Evolutionary conservation across 2,329 filamentous ascomycete genomes (phyloP).

Genomic region (Blastomyces percursus): DNA sequence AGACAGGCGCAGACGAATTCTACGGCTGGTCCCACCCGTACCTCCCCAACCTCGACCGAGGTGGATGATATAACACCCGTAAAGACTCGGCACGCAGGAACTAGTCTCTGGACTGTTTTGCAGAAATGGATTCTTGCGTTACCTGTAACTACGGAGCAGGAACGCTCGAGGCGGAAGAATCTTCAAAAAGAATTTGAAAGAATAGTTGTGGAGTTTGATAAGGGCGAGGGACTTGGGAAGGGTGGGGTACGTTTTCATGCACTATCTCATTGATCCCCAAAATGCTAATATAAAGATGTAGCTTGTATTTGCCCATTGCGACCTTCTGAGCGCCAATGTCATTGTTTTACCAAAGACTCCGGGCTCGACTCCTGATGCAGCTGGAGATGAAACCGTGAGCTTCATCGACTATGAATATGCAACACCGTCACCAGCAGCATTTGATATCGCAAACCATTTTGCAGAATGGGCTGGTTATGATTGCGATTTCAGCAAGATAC

Average conservation of each 20-base stretch:
- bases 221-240: constrained; percentile 63
- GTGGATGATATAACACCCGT: constrained; percentile 27
- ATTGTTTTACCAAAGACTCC: constrained; percentile 55
- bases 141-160: constrained; percentile 58
- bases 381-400: constrained; percentile 47
- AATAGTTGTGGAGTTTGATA: constrained; percentile 60
- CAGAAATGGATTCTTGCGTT: constrained; percentile 90
- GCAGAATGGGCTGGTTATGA: constrained; percentile 97
- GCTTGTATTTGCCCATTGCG: constrained; percentile 90
- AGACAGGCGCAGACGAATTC: constrained; percentile 23
- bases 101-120: constrained; percentile 90
- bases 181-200: constrained; percentile 66
- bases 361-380: constrained; percentile 22
- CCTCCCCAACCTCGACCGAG: constrained; percentile 17
- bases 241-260: constrained; percentile 48
- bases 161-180: constrained; percentile 54
- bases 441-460: constrained; percentile 96
- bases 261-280: constrained; percentile 3
- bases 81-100: constrained; percentile 58
- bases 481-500: constrained; percentile 77
- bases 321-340: constrained; percentile 91
- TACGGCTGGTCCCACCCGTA: constrained; percentile 40
- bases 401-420: constrained; percentile 99
- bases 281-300: constrained; percentile 27
- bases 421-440: constrained; percentile 83